Evolutionary conservation across 2,329 filamentous ascomycete genomes (phyloP).

Genomic region (Cephalotrichum gorgonifer): DNA sequence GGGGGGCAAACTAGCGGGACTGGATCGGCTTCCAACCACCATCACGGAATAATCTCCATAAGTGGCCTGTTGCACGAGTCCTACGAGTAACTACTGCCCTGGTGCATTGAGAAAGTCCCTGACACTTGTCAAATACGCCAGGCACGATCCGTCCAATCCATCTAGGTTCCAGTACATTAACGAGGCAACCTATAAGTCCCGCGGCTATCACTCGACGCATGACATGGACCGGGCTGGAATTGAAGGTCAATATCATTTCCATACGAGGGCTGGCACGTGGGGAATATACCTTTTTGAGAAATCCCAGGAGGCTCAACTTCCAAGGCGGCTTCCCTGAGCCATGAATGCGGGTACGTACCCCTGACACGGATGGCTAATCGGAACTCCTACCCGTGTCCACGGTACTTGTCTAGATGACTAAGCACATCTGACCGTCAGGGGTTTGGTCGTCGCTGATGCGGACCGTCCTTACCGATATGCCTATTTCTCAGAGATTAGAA

Average conservation of each 20-base stretch:
- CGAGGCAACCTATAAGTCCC: not conserved
- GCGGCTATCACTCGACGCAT: not conserved
- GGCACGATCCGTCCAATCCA: too few species aligned
- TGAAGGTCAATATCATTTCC: not conserved
- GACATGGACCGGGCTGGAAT: not conserved
- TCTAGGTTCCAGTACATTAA: too few species aligned
- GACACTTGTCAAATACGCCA: too few species aligned
- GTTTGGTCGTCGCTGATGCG: not conserved
- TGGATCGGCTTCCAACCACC: too few species aligned
- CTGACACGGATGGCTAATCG: not conserved
- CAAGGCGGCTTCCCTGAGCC: not conserved
- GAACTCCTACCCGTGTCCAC: not conserved
- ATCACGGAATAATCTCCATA: not conserved
- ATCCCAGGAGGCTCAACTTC: not conserved
- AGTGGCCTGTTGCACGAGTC: not conserved
- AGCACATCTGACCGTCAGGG: not conserved
- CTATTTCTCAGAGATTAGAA: conserved; percentile 6
- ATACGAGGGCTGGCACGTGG: not conserved
- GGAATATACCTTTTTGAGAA: not conserved
- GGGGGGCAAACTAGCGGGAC: too few species aligned
- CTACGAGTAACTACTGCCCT: too few species aligned
- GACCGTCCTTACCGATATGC: conserved; percentile 5
- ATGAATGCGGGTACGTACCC: too few species aligned
- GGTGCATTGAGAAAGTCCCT: too few species aligned
- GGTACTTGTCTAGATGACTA: not conserved